Evolutionary conservation across 2,329 filamentous ascomycete genomes (phyloP), one percentile per base, ranked within the genome.

Genomic region (Colletotrichum somersetense): DNA sequence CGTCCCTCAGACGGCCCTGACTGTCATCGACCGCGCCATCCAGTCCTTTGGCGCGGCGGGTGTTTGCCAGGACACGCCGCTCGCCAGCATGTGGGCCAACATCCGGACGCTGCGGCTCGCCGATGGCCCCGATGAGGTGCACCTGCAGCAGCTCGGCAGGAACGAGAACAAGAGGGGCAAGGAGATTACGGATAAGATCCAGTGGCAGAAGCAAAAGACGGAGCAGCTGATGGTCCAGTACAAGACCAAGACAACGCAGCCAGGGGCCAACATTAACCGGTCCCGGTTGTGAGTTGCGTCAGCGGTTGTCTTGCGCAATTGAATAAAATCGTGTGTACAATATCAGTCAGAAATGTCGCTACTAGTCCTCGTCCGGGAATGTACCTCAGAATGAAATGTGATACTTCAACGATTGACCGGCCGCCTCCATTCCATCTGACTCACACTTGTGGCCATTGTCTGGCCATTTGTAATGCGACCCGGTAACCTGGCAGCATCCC

Each of bases 91-190:
- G 89, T 97, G 93, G 91, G 91, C 93, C 26, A 85, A 88, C 73
- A 93, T 95, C 78, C 87, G 95, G 71, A 97, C 95, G 8, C 87
- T 97, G 82, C 88, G 93, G 73, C 89, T 97, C 76, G 95, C 94
- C 0, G 96, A 99, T 82, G 96, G 96, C 0, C 96, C 96, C 0
- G 96, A 99, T 83, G 96, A 99, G 89, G 96, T 98, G 73, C 96
- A 97, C 81, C 83, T 95, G 75, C 86, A 93, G 80, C 93, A 96
- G 84, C 86, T 96, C 85, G 93, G 93, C 20, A 87, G 88, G 76
- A 94, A 94, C 76, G 93, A 96, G 87, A 95, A 94, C 81, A 92
- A 88, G 82, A 88, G 89, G 75, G 91, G 90, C 68, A 80, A 83
- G 75, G 89, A 87, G 75, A 87, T 91, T 58, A 85, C 91, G 55